phyloP scores from a whole-genome alignment of 176 grass and related monocot genomes.

The Triticum monococcum region DNA sequence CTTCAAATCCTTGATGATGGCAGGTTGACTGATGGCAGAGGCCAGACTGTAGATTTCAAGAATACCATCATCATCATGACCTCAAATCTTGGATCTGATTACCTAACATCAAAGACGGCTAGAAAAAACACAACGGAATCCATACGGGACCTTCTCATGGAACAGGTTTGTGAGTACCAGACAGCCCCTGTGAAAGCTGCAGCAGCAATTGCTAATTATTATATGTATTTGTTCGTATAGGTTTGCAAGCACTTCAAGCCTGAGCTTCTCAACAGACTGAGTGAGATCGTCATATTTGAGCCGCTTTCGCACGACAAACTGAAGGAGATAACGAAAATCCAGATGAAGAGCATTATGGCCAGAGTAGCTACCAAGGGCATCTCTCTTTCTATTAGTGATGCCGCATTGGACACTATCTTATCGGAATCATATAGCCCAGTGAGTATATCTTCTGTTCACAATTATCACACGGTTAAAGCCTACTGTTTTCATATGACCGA shows the following conservation, averaged over 20 bases:
- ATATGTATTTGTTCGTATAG: background rate
- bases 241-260: background rate
- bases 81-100: background rate
- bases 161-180: background rate
- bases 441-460: background rate
- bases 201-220: background rate
- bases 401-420: background rate
- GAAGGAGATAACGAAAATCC: background rate
- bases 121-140: background rate
- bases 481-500: background rate
- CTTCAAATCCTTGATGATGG: background rate
- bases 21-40: background rate
- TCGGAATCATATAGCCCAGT: background rate
- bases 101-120: background rate
- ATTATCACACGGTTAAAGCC: background rate
- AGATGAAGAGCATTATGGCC: background rate
- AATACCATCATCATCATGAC: background rate
- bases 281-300: background rate
- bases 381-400: background rate
- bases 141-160: background rate
- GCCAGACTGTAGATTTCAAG: background rate
- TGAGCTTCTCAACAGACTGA: background rate
- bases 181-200: background rate
- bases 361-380: background rate
- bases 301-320: background rate